Percentiles rank a stretch among this genome's conserved stretches.
Evolutionary conservation across 805 yeast genomes (phyloP).

Genomic region (Saturnispora mendoncae): DNA sequence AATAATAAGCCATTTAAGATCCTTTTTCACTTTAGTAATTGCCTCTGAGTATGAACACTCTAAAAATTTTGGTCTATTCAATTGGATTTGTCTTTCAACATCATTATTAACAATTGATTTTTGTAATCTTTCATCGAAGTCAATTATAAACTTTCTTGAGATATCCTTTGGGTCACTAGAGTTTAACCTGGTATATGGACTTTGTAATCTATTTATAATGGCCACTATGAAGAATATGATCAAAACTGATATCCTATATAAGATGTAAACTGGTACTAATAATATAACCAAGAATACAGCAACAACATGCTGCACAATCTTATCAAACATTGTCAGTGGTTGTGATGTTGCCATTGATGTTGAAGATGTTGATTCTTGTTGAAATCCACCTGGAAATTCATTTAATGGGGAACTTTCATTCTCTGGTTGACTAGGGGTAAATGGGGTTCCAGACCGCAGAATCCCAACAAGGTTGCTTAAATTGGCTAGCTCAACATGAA

Average conservation of each 20-base stretch:
- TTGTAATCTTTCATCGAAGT: slow-evolving; percentile 26
- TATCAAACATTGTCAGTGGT: neutral
- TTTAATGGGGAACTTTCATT: slow-evolving; percentile 3
- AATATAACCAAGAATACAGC: slow-evolving; percentile 10
- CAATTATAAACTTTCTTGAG: slow-evolving; percentile 26
- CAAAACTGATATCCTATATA: slow-evolving; percentile 17
- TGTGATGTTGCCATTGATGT: neutral
- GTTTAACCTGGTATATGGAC: slow-evolving; percentile 18
- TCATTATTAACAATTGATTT: neutral
- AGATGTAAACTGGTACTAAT: slow-evolving; percentile 22
- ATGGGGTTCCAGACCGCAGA: too few species aligned
- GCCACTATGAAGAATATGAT: slow-evolving; percentile 20
- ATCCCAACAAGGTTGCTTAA: neutral
- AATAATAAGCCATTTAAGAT: slow-evolving; percentile 64
- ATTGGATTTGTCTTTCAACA: slow-evolving; percentile 14
- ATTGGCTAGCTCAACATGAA: neutral
- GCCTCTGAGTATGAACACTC: slow-evolving; percentile 80
- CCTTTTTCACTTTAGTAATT: slow-evolving; percentile 55
- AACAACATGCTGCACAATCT: neutral
- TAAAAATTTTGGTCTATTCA: slow-evolving; percentile 37
- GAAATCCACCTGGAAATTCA: slow-evolving; percentile 12
- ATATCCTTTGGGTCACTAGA: slow-evolving; percentile 26
- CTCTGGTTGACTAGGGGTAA: too few species aligned
- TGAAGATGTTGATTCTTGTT: neutral
- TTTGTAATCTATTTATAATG: slow-evolving; percentile 17